Percentiles rank a stretch among this genome's conserved stretches.
Conservation (phyloP, 192 early-diverging fungal genomes). For the Podila horticola region DNA sequence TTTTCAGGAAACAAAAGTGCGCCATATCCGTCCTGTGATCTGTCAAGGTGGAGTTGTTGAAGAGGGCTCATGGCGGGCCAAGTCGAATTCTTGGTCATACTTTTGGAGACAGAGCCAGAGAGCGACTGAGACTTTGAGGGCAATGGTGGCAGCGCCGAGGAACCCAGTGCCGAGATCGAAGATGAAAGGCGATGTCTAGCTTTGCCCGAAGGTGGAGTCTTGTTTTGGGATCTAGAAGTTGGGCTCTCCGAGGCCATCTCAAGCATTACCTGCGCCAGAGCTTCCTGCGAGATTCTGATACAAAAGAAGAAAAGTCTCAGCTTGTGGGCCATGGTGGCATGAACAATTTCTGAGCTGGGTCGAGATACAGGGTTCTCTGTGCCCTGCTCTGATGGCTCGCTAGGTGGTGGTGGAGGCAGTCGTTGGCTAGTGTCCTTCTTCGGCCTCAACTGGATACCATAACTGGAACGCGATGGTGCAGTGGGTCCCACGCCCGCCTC, state of each 20-base stretch:
- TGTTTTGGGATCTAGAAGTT: not conserved
- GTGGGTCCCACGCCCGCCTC: not conserved
- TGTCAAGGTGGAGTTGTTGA: not conserved
- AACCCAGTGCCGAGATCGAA: slow-evolving; percentile 28
- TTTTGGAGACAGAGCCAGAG: slow-evolving; percentile 30
- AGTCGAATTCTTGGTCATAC: slow-evolving; percentile 9
- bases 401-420: not conserved
- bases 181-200: slow-evolving; percentile 45
- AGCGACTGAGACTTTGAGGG: slow-evolving; percentile 26
- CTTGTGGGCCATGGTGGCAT: slow-evolving; percentile 15
- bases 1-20: slow-evolving; percentile 4
- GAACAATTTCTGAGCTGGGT: not conserved
- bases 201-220: not conserved
- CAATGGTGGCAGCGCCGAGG: slow-evolving; percentile 30
- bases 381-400: not conserved
- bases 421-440: not conserved
- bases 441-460: slow-evolving; percentile 28
- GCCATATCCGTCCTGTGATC: not conserved
- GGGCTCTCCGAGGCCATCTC: not conserved
- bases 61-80: slow-evolving; percentile 11
- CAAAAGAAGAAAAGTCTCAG: slow-evolving; percentile 37
- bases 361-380: not conserved
- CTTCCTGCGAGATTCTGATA: slow-evolving; percentile 20
- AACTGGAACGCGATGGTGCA: slow-evolving; percentile 21
- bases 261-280: slow-evolving; percentile 7